Conservation (phyloP, 2,329 filamentous ascomycete species). For the Teratosphaeria epicoccoides region DNA sequence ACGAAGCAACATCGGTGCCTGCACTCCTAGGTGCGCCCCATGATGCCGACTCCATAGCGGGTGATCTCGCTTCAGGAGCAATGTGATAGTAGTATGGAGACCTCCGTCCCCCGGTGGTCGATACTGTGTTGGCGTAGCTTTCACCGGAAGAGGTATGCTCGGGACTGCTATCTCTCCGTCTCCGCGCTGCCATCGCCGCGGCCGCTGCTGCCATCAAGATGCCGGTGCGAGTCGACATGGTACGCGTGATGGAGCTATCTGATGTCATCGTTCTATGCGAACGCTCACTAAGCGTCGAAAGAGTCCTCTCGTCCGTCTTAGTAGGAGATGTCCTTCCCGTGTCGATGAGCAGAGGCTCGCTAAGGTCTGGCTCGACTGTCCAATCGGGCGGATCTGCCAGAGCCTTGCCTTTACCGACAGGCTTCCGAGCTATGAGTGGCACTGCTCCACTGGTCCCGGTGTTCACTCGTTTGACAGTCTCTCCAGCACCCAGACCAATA, state of each 20-base stretch:
- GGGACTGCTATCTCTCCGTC: slow-evolving; percentile 3
- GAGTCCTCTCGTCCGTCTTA: slow-evolving; percentile 46
- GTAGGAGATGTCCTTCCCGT: slow-evolving; percentile 36
- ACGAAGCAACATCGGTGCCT: slow-evolving; percentile 36
- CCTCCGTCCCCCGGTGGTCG: slow-evolving; percentile 27
- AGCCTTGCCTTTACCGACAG: slow-evolving; percentile 3
- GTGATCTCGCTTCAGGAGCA: slow-evolving; percentile 3
- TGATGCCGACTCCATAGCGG: slow-evolving; percentile 5
- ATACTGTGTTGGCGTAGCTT: slow-evolving; percentile 22
- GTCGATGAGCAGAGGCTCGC: slow-evolving; percentile 8
- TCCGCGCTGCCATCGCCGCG: slow-evolving; percentile 16
- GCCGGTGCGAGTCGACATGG: slow-evolving; percentile 35
- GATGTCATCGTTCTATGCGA: slow-evolving; percentile 37
- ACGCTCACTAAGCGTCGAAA: slow-evolving; percentile 45
- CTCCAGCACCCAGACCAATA: slow-evolving; percentile 2
- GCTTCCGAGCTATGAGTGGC: not conserved
- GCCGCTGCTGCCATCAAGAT: slow-evolving; percentile 27
- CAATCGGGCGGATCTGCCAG: slow-evolving; percentile 19
- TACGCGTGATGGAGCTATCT: slow-evolving; percentile 32
- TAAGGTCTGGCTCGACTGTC: slow-evolving; percentile 13
- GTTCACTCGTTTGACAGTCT: slow-evolving; percentile 19
- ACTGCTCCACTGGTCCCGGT: slow-evolving; percentile 13
- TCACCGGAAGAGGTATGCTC: slow-evolving; percentile 9
- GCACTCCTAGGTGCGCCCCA: slow-evolving; percentile 4
- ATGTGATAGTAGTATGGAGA: slow-evolving; percentile 18